A percentile compares a stretch with the other conserved stretches of the same genome.
Evolutionary conservation across 2,329 filamentous ascomycete species (phyloP).

Genomic region (Metarhizium robertsii): DNA sequence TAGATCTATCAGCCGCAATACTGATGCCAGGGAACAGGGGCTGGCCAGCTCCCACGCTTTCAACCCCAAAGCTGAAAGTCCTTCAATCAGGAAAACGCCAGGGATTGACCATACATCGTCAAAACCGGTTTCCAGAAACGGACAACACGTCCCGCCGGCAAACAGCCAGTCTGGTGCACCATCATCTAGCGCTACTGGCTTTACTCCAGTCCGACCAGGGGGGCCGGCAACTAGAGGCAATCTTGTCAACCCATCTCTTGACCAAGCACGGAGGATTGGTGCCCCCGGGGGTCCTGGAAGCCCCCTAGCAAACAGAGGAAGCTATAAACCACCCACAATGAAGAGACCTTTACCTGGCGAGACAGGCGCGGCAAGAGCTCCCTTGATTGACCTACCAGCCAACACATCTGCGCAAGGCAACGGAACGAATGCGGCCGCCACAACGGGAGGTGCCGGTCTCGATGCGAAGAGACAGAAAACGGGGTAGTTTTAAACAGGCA

Average conservation of each 20-base stretch:
- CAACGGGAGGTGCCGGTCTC: constrained; percentile 15
- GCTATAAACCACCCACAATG: constrained; percentile 51
- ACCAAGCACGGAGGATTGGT: constrained; percentile 48
- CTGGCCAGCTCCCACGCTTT: constrained; percentile 39
- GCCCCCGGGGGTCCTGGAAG: constrained; percentile 45
- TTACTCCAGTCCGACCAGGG: constrained; percentile 20
- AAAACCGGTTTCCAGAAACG: constrained; percentile 55
- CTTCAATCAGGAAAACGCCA: constrained; percentile 80
- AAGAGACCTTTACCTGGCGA: constrained; percentile 36
- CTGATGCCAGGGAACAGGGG: constrained; percentile 25
- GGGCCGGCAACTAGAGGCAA: constrained; percentile 26
- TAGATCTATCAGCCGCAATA: constrained; percentile 15
- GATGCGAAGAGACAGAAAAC: constrained; percentile 46
- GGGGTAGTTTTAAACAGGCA: background rate
- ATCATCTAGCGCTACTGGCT: constrained; percentile 15
- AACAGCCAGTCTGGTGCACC: constrained; percentile 17
- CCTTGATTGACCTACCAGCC: constrained; percentile 40
- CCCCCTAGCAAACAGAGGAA: constrained; percentile 47
- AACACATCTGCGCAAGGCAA: constrained; percentile 26
- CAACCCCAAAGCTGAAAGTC: constrained; percentile 67
- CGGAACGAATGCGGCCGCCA: background rate
- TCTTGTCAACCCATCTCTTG: constrained; percentile 43
- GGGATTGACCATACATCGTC: constrained; percentile 76
- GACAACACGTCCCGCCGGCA: constrained; percentile 41
- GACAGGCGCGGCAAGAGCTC: constrained; percentile 25